Evolutionary conservation across 257 asterid genomes (phyloP).

Genomic region (Solanum medicagineum): DNA sequence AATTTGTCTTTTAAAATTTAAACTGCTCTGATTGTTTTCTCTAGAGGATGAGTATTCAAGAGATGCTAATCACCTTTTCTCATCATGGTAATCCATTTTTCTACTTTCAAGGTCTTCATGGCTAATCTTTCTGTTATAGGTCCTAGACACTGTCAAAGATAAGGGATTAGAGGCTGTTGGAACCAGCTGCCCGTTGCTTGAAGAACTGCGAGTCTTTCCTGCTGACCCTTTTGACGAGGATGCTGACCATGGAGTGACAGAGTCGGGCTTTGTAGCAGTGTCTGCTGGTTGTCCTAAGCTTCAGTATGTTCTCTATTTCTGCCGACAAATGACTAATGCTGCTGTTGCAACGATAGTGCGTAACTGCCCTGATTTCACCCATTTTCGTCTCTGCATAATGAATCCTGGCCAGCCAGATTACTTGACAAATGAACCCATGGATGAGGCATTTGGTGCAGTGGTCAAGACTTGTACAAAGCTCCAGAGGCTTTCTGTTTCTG

Average conservation of each 20-base stretch:
- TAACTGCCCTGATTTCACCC: slow-evolving; percentile 81
- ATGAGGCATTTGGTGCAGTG: slow-evolving; percentile 84
- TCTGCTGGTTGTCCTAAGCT: slow-evolving; percentile 73
- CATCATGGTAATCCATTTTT: background rate
- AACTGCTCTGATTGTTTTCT: background rate
- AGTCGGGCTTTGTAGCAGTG: slow-evolving; percentile 63
- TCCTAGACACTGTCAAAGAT: slow-evolving; percentile 64
- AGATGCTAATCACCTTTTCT: background rate
- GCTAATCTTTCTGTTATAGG: slow-evolving; percentile 27
- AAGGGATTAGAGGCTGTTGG: slow-evolving; percentile 80
- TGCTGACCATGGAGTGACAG: slow-evolving; percentile 58
- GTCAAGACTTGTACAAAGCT: slow-evolving; percentile 64
- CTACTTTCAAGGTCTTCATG: background rate
- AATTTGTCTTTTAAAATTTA: background rate
- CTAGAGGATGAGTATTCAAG: background rate
- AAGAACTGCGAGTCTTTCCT: slow-evolving; percentile 79
- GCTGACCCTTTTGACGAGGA: slow-evolving; percentile 47
- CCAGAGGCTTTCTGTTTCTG: slow-evolving; percentile 69
- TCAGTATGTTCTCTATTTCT: slow-evolving; percentile 74
- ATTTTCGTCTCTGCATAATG: slow-evolving; percentile 92
- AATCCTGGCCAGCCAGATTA: slow-evolving; percentile 57
- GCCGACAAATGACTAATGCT: slow-evolving; percentile 82
- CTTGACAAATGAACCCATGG: slow-evolving; percentile 73
- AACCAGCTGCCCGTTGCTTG: slow-evolving; percentile 61
- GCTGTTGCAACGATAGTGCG: slow-evolving; percentile 60